Evolutionary conservation across 176 grass and related monocot genomes (phyloP), one percentile per base, ranked within the genome.

Genomic region (Triticum urartu): DNA sequence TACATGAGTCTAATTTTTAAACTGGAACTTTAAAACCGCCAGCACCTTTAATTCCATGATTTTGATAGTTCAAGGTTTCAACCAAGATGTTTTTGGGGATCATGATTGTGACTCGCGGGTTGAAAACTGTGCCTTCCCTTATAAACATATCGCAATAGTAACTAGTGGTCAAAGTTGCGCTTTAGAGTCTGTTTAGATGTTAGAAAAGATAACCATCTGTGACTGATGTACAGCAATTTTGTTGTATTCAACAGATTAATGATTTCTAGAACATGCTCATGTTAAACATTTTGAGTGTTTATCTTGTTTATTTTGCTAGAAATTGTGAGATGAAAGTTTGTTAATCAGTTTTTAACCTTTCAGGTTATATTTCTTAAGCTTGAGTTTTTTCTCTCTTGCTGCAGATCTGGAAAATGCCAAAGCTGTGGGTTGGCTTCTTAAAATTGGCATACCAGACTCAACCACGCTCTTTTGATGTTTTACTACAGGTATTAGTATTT

Each of bases 401-500:
- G 81, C 86, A 99, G 97, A 94, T 99, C 89, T 99, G 97, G 97
- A 97, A 87, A 91, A 93, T 93, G 94, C 94, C 94, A 48, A 97
- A 99, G 81, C 90, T 99, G 24, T 99, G 94, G 92, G 87, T 87
- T 85, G 97, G 97, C 26, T 99, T 99, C 88, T 87, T 99, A 77
- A 99, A 99, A 88, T 87, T 91, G 87, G 91, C 88, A 72, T 92
- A 83, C 64, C 97, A 99, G 68, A 99, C 94, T 39, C 94, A 96
- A 32, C 97, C 97, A 59, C 94, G 68, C 71, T 99, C 97, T 50
- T 97, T 99, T 89, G 90, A 93, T 86, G 90, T 93, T 66, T 86
- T 99, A 66, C 77, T 99, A 80, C 89, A 99, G 94, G 97, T 99
- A 82, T 33, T 77, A 77, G 28, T 34, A 54, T 48, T 77, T 56